Evolutionary conservation across 148 eudicot species (phyloP), one percentile per base, ranked within the genome.

Genomic region (Hydrangea macrophylla): DNA sequence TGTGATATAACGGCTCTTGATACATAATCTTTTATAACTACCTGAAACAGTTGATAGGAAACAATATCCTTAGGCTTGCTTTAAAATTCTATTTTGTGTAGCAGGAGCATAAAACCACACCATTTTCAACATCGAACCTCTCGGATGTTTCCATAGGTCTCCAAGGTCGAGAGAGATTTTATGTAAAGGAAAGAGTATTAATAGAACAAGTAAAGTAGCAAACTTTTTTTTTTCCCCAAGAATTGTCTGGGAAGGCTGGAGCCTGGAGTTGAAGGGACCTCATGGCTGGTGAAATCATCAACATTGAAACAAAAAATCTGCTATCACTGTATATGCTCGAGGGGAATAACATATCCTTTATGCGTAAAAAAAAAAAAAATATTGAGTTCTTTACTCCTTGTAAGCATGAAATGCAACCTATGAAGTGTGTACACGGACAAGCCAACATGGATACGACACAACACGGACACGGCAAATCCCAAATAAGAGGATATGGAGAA

Each of bases 1-100:
- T 94, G 99, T 44, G 97, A 85, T 40, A 94, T 74, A 61, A 94
- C 86, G 58, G 88, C 96, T 76, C 80, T 79, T 55, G 91, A 88
- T 61, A 82, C 85, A 76, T 87, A 88, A 76, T 94, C 99, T 81
- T 88, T 89, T 33, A 94, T 75, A 53, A 87, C 82, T 81, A 94
- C 89, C 99, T 94, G 92, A 82, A 84, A 65, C 28, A 39, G 54
- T 33, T 39, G 31, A 39, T 18, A 55, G 20, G 10, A 4, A n/a
- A n/a, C n/a, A n/a, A 70, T 65, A 73, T 22, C 42, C 69, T 65
- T 35, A 45, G 22, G 30, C 8, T 45, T 18, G 11, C 9, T 17
- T 9, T 22, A 12, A 20, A 22, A 30, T 45, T 27, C 66, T 50
- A 22, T n/a, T 12, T 27, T 32, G 22, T 44, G 22, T 44, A 55